Base-by-base conservation (phyloP, 306 rosid genomes). In the Gastrolobium villosum region DNA sequence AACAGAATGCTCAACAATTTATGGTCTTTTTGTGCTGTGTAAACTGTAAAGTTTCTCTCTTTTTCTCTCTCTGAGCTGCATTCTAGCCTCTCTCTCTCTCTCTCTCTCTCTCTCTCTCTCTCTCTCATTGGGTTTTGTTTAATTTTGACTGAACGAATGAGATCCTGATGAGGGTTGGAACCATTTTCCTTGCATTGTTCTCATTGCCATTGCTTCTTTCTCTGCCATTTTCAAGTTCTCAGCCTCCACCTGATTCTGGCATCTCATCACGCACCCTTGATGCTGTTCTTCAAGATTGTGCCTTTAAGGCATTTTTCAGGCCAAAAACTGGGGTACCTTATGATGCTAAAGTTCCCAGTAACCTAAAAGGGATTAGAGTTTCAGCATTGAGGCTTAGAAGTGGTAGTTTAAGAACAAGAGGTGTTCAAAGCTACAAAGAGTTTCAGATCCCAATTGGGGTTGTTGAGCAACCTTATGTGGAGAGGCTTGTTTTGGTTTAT, bases 381-480 rank as follows among this genome's bases (percentile, higher is more conserved):
- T 73, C 90, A 34, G 84, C 89, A 55, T 6, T 90, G 81, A 90
- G 94, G 86, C 86, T 90, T 20, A 77, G 90, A 56, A 90, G 92
- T 82, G 92, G 94, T 35, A 90, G 94, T 79, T 73, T 90, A 85
- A 86, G 86, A 65, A 72, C 10, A 31, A 84, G 90, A 75, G 94
- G 94, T 4, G 74, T 90, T 60, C 50, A 64, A n/a, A 63, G 48
- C 3, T 90, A 88, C 82, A 81, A 88, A 39, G 94, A 88, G 65
- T 90, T 90, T 72, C 90, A 84, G 86, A 90, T 90, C 92, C 94
- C 94, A 46, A 15, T 13, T 49, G 92, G 94, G 15, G 84, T 90
- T 79, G 68, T 76, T 50, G 92, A 88, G n/a, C 86, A 88, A 40
- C 94, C 94, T 56, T 90, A 86, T 86, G 89, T 83, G 30, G 67